Evolutionary conservation across 2,329 filamentous ascomycete species (phyloP).

Genomic region (Blastomyces emzantsi): DNA sequence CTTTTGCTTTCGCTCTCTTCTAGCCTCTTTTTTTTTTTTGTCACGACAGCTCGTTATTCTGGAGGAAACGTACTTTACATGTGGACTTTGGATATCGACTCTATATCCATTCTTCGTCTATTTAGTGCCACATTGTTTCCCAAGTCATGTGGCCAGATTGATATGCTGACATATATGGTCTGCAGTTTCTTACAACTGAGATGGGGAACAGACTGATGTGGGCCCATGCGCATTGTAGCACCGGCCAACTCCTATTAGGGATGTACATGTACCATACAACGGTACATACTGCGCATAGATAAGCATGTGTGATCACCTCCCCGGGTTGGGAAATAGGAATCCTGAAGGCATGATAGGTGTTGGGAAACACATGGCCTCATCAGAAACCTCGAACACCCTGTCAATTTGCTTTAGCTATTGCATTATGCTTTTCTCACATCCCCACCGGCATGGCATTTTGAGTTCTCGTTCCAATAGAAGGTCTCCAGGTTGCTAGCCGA

Average conservation of each 20-base stretch:
- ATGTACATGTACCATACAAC: not conserved
- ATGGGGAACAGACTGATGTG: too few relatives aligned
- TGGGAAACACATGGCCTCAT: not conserved
- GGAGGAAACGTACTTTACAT: not conserved
- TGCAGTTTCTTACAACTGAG: not conserved
- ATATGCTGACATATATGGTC: not conserved
- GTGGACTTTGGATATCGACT: not conserved
- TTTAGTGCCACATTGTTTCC: not conserved
- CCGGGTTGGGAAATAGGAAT: not conserved
- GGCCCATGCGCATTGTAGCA: not conserved
- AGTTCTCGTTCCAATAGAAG: not conserved
- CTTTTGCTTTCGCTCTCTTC: not conserved
- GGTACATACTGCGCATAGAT: not conserved
- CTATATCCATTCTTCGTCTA: not conserved
- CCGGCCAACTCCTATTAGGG: not conserved
- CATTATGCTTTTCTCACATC: not conserved
- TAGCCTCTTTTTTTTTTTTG: not conserved
- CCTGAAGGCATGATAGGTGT: not conserved
- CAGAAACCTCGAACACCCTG: not conserved
- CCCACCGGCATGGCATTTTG: not conserved
- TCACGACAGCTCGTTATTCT: not conserved
- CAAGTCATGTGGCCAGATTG: not conserved
- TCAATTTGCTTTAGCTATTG: not conserved
- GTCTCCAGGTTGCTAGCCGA: too few relatives aligned
- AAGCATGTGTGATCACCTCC: not conserved